These are phyloP conservation scores for Entophlyctis luteolus DNA, from an alignment of 192 early-diverging fungal genomes.

Conservation along the genomic window DNA sequence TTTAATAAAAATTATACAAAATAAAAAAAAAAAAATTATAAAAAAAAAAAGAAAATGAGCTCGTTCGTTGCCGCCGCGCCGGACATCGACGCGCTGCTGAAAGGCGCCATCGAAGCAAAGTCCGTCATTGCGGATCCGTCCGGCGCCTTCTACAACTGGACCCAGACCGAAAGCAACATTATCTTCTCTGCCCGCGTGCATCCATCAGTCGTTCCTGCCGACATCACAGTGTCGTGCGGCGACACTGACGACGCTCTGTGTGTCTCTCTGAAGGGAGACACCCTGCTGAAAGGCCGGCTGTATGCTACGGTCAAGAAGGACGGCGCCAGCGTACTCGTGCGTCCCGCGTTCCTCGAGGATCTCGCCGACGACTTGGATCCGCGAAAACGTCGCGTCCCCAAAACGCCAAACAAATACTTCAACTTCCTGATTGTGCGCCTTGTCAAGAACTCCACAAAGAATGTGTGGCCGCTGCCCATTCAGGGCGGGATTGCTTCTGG, in stretches of 20 bases:
- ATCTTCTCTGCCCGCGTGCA: slow-evolving; percentile 5
- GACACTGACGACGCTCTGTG: neutral
- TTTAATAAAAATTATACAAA: too few relatives aligned
- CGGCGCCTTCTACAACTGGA: slow-evolving; percentile 19
- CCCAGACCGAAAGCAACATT: neutral
- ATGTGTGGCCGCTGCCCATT: slow-evolving; percentile 13
- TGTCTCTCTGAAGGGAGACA: neutral
- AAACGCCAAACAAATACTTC: neutral
- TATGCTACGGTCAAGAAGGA: slow-evolving; percentile 23
- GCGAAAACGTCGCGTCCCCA: neutral
- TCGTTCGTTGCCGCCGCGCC: slow-evolving; percentile 5
- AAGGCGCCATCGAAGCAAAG: too few relatives aligned
- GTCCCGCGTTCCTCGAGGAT: slow-evolving; percentile 23
- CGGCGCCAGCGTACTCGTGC: slow-evolving; percentile 18
- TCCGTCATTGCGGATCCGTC: slow-evolving; percentile 8
- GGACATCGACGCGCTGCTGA: neutral
- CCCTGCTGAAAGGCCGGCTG: slow-evolving; percentile 28
- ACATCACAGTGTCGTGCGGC: slow-evolving; percentile 15
- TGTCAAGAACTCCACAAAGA: neutral
- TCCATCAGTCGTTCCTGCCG: neutral
- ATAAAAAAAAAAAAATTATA: too few relatives aligned
- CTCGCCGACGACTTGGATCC: slow-evolving; percentile 15
- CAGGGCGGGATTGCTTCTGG: slow-evolving; percentile 19
- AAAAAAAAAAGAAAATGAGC: too few relatives aligned
- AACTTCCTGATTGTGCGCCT: slow-evolving; percentile 5